Evolutionary conservation across 2,329 filamentous ascomycete genomes (phyloP).

Genomic region (Colletotrichum godetiae): DNA sequence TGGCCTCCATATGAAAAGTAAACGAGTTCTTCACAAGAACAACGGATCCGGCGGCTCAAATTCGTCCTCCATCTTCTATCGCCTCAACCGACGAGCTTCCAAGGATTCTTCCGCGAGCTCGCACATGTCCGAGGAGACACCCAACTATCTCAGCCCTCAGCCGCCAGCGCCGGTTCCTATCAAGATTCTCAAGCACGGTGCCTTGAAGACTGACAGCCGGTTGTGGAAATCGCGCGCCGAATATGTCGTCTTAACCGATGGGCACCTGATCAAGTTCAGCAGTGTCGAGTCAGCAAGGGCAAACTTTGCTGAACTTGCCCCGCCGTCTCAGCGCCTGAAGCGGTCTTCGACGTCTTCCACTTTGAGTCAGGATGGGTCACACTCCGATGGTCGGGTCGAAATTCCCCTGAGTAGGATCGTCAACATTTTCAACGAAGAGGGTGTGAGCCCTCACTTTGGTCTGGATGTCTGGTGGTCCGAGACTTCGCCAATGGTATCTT

Average conservation of each 20-base stretch:
- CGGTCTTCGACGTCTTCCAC: conserved; percentile 40
- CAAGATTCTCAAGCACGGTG: conserved; percentile 56
- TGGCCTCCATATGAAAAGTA: conserved; percentile 18
- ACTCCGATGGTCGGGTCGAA: conserved; percentile 54
- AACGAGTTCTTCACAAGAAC: conserved; percentile 48
- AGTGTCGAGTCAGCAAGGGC: conserved; percentile 58
- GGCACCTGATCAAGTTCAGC: conserved; percentile 62
- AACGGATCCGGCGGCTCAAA: conserved; percentile 36
- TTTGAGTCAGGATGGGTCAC: conserved; percentile 43
- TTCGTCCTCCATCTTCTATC: conserved; percentile 51
- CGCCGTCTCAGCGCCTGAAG: conserved; percentile 38
- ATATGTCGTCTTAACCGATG: conserved; percentile 64
- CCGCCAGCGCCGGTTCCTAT: conserved; percentile 47
- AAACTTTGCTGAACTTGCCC: conserved; percentile 57
- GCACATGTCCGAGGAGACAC: conserved; percentile 34
- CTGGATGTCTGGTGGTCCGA: conserved; percentile 69
- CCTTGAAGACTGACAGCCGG: conserved; percentile 61
- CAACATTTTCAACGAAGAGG: conserved; percentile 64
- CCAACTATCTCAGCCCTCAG: conserved; percentile 37
- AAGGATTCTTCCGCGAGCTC: conserved; percentile 48
- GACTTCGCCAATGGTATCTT: conserved; percentile 54
- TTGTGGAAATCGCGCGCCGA: conserved; percentile 61
- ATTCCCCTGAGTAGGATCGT: conserved; percentile 64
- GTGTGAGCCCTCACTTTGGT: conserved; percentile 59
- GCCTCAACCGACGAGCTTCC: conserved; percentile 54